Evolutionary conservation across 1,284 basidiomycete genomes (phyloP), one percentile per base, ranked within the genome.

Genomic region (Melampsora americana): DNA sequence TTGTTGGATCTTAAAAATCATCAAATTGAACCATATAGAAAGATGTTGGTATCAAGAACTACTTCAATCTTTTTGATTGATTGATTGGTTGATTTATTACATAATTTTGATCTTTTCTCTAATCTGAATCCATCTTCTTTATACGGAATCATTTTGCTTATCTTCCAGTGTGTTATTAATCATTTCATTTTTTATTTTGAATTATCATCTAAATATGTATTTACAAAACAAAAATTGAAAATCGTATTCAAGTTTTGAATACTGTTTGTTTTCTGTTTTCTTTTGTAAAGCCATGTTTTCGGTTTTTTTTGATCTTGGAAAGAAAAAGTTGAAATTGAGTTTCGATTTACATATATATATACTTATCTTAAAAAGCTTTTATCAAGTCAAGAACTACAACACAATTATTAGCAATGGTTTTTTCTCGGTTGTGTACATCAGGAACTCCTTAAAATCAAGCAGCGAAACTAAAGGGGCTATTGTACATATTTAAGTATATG

Each of bases 101-200:
- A n/a, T 0, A 50, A 71, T 60, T 67, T 73, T 77, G 78, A 87
- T 90, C 78, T 86, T 81, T 87, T 85, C 79, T 84, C 82, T 83
- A 81, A 42, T 72, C 70, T 16, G 59, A 68, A 69, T 16, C 67
- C 62, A 32, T 65, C 62, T 46, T 12, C 73, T 30, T 59, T 44
- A 5, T 39, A n/a, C 28, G 72, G 39, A 12, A 53, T 30, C 30
- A 20, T 3, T 28, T 35, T n/a, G 46, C 23, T 62, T 67, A 60
- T 76, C 76, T 56, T 66, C 42, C 82, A 77, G 78, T 59, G 66
- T 74, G 42, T 78, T 77, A 20, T 67, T 72, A 9, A 77, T 46
- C 12, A 59, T 75, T n/a, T n/a, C 23, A 79, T 64, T 77, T 78
- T 78, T 44, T 69, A 72, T 76, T 78, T n/a, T 78, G 73, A 80